These are phyloP conservation scores for Aspergillus unguis DNA, from an alignment of 2,329 filamentous ascomycete genomes.

Conservation along the genomic window DNA sequence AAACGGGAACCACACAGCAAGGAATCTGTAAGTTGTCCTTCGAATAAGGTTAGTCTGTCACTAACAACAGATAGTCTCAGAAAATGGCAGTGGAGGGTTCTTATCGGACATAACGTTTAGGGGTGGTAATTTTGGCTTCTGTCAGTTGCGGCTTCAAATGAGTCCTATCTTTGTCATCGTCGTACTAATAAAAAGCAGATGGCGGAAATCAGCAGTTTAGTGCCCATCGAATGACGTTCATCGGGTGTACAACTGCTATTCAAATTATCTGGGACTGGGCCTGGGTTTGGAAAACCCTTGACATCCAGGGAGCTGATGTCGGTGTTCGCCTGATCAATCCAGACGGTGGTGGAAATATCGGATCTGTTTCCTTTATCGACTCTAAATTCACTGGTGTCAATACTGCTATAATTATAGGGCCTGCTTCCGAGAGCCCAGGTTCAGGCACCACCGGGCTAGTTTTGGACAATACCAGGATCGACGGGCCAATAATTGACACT, in stretches of 20 bases:
- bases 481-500: slow-evolving; percentile 2
- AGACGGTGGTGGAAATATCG: slow-evolving; percentile 49
- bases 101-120: slow-evolving; percentile 58
- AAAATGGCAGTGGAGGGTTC: slow-evolving; percentile 53
- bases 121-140: slow-evolving; percentile 49
- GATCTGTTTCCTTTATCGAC: slow-evolving; percentile 56
- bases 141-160: background rate
- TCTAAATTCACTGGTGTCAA: slow-evolving; percentile 22
- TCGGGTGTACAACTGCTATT: slow-evolving; percentile 51
- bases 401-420: background rate
- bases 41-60: background rate
- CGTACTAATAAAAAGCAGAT: slow-evolving; percentile 1
- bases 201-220: slow-evolving; percentile 63
- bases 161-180: background rate
- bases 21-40: background rate
- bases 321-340: slow-evolving; percentile 23
- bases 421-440: background rate
- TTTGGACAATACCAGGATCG: slow-evolving; percentile 8
- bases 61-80: slow-evolving; percentile 13
- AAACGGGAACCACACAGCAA: slow-evolving; percentile 4
- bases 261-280: slow-evolving; percentile 57
- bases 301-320: slow-evolving; percentile 48
- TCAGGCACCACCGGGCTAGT: slow-evolving; percentile 7
- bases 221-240: slow-evolving; percentile 52
- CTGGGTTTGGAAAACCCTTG: slow-evolving; percentile 50